Evolutionary conservation across 2,329 filamentous ascomycete species (phyloP).

Genomic region (Nigrograna mackinnonii): DNA sequence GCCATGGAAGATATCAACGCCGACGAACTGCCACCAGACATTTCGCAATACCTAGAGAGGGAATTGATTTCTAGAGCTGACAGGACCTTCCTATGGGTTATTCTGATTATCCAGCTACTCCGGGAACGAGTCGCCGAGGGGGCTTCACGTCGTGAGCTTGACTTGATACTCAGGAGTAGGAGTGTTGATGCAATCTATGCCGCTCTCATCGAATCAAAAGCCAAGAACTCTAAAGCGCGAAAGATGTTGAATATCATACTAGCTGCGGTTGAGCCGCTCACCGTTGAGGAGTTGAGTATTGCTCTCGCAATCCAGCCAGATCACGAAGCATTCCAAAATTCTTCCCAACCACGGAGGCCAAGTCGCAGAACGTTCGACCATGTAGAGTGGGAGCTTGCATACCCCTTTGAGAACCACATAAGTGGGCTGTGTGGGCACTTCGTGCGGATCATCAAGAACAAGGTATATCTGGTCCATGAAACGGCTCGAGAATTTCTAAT

Average conservation of each 20-base stretch:
- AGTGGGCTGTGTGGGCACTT: not conserved
- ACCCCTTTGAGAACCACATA: not conserved
- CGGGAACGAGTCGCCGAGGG: too few species aligned
- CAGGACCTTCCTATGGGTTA: not conserved
- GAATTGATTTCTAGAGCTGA: not conserved
- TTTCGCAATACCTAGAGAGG: not conserved
- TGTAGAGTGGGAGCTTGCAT: not conserved
- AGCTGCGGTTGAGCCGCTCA: not conserved
- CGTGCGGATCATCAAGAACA: not conserved
- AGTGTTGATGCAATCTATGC: not conserved
- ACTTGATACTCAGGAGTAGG: not conserved
- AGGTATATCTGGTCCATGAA: not conserved
- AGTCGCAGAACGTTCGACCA: too few species aligned
- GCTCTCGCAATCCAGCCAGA: not conserved
- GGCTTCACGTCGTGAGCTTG: not conserved
- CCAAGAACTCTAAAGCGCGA: not conserved
- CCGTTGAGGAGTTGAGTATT: conserved; percentile 1
- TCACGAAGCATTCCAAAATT: too few species aligned
- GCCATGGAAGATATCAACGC: not conserved
- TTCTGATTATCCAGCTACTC: not conserved
- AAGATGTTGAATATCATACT: not conserved
- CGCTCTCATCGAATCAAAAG: not conserved
- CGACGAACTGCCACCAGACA: not conserved
- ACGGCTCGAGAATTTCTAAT: not conserved
- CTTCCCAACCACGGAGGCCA: too few species aligned